A percentile compares a stretch with the other conserved stretches of the same genome.
phyloP scores from a whole-genome alignment of 768 basidiomycete genomes.

The Amylocystis lapponica region DNA sequence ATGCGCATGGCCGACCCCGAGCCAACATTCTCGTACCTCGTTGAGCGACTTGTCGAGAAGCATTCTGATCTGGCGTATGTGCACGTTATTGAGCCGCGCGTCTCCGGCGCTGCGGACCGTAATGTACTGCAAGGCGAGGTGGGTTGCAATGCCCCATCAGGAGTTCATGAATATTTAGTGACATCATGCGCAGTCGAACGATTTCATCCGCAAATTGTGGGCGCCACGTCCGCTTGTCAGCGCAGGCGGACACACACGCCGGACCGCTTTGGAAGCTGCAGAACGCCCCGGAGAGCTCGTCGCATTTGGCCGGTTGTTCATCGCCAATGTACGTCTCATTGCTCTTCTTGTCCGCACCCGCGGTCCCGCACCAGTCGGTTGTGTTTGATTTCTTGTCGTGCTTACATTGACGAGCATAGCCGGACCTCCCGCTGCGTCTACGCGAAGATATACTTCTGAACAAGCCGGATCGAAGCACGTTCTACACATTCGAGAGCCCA shows the following conservation, averaged over 20 bases:
- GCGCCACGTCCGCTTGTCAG: constrained; percentile 6
- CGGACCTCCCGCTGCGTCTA: constrained; percentile 13
- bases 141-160: neutral
- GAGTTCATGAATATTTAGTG: no score
- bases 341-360: no score
- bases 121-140: constrained; percentile 5
- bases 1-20: constrained; percentile 52
- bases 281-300: constrained; percentile 14
- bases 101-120: neutral
- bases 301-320: constrained; percentile 21
- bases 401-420: no score
- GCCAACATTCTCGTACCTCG: constrained; percentile 49
- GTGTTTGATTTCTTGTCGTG: neutral
- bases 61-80: constrained; percentile 38
- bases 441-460: constrained; percentile 4
- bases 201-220: constrained; percentile 16
- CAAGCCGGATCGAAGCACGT: constrained; percentile 2
- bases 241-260: constrained; percentile 16
- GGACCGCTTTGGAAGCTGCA: constrained; percentile 13
- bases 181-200: constrained; percentile 3
- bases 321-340: constrained; percentile 21
- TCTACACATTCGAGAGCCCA: constrained; percentile 5
- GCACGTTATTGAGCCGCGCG: constrained; percentile 27
- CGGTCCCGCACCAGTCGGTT: neutral
- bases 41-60: constrained; percentile 30